Conservation (phyloP, 306 rosid species). For the Prunus persica region DNA sequence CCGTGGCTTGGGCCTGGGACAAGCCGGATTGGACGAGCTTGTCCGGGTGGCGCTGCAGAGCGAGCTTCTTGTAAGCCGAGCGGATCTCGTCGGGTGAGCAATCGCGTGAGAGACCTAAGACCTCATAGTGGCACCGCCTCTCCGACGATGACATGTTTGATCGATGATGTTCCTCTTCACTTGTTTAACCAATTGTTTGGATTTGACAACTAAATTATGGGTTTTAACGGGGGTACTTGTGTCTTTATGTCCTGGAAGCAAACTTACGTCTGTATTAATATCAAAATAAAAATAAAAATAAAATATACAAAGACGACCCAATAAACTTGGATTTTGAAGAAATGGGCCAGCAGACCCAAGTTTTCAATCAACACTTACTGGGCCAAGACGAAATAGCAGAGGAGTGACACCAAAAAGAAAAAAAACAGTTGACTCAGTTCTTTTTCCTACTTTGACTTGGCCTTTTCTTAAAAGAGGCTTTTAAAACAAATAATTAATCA, state of each 20-base stretch:
- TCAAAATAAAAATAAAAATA: no score
- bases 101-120: slow-evolving; percentile 56
- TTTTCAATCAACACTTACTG: no score
- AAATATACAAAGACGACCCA: no score
- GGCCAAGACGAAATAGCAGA: no score
- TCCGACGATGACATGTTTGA: slow-evolving; percentile 42
- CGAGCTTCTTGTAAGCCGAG: slow-evolving; percentile 67
- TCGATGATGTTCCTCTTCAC: background rate
- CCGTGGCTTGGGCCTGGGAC: slow-evolving; percentile 73
- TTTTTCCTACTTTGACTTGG: no score
- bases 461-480: no score
- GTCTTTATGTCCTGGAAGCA: background rate
- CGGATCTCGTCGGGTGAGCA: slow-evolving; percentile 75
- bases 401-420: no score
- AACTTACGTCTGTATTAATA: no score
- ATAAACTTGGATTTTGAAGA: no score
- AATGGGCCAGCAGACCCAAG: no score
- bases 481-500: no score
- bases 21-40: slow-evolving; percentile 82
- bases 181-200: background rate
- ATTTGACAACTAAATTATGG: background rate
- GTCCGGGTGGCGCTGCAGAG: slow-evolving; percentile 94
- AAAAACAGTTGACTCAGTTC: no score
- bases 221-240: background rate
- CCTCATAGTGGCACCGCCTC: slow-evolving; percentile 96